Percentiles rank a stretch among this genome's conserved stretches.
These are phyloP conservation scores for Diaporthe humulicola DNA, from an alignment of 2,329 filamentous ascomycete species.

Conservation along the genomic window DNA sequence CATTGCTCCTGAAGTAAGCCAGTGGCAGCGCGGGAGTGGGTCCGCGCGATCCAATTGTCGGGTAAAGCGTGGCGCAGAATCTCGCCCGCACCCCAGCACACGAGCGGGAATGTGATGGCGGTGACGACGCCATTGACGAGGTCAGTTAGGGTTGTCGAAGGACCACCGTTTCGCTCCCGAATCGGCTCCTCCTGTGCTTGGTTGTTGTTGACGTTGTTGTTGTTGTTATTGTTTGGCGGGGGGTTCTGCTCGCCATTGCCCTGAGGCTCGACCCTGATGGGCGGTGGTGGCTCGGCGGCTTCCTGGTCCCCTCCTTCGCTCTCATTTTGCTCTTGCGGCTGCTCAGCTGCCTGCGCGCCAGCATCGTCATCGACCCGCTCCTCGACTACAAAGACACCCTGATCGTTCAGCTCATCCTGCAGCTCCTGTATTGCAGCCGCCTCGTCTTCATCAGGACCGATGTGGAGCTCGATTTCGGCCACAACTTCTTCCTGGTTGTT, in stretches of 20 bases:
- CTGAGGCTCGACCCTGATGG: slow-evolving; percentile 25
- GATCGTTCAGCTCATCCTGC: slow-evolving; percentile 47
- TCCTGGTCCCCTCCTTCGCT: slow-evolving; percentile 17
- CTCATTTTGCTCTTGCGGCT: slow-evolving; percentile 28
- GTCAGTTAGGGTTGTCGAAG: slow-evolving; percentile 53
- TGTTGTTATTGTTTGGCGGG: slow-evolving; percentile 39
- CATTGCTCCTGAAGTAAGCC: slow-evolving; percentile 86
- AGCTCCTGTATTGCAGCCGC: slow-evolving; percentile 42
- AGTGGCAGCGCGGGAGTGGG: slow-evolving; percentile 57
- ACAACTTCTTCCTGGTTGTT: slow-evolving; percentile 44
- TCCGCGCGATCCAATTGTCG: slow-evolving; percentile 70
- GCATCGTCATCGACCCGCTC: slow-evolving; percentile 18
- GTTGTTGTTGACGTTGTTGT: slow-evolving; percentile 42
- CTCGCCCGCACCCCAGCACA: slow-evolving; percentile 85
- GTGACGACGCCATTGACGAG: slow-evolving; percentile 65
- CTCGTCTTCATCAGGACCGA: slow-evolving; percentile 50
- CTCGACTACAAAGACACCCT: slow-evolving; percentile 31
- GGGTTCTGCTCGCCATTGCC: slow-evolving; percentile 37
- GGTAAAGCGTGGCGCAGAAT: slow-evolving; percentile 79
- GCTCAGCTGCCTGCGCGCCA: slow-evolving; percentile 7
- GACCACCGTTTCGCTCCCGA: slow-evolving; percentile 45
- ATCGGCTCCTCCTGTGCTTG: slow-evolving; percentile 38
- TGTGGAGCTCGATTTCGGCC: slow-evolving; percentile 45
- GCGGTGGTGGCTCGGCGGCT: slow-evolving; percentile 33
- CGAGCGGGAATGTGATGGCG: slow-evolving; percentile 81